A percentile compares a stretch with the other conserved stretches of the same genome.
Conservation (phyloP, 1,139 yeast genomes). For the Wickerhamomyces sp. region DNA sequence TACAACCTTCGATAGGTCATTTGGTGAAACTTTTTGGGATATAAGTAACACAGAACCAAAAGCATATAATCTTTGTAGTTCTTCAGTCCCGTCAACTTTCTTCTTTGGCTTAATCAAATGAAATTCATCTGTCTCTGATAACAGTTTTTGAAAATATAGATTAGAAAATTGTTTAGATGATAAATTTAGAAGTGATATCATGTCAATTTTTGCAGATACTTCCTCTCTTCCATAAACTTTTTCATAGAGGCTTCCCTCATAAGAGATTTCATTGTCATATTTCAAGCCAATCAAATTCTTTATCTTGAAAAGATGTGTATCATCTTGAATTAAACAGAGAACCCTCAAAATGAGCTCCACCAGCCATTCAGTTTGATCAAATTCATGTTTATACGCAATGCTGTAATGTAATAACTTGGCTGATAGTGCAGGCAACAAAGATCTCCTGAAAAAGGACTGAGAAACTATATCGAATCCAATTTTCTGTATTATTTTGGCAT, state of each 20-base stretch:
- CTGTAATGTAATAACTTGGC: slow-evolving; percentile 40
- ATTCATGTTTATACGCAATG: slow-evolving; percentile 25
- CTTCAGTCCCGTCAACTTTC: slow-evolving; percentile 65
- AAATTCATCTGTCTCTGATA: slow-evolving; percentile 32
- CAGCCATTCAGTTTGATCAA: slow-evolving; percentile 49
- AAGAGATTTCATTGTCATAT: slow-evolving; percentile 21
- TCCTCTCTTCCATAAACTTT: slow-evolving; percentile 60
- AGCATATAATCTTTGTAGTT: slow-evolving; percentile 55
- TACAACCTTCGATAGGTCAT: slow-evolving; percentile 21
- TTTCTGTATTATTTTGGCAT: slow-evolving; percentile 28
- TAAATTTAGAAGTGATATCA: slow-evolving; percentile 44
- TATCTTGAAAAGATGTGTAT: slow-evolving; percentile 52
- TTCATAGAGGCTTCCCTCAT: slow-evolving; percentile 37
- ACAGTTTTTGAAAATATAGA: slow-evolving; percentile 37
- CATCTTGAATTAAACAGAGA: slow-evolving; percentile 49
- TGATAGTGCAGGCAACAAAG: slow-evolving; percentile 60
- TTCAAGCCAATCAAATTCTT: slow-evolving; percentile 53
- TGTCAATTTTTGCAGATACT: slow-evolving; percentile 45
- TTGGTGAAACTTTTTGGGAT: slow-evolving; percentile 23
- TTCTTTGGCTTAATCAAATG: slow-evolving; percentile 46
- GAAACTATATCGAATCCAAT: slow-evolving; percentile 44
- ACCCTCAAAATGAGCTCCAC: slow-evolving; percentile 45
- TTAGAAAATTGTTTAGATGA: slow-evolving; percentile 33
- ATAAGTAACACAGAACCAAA: slow-evolving; percentile 47
- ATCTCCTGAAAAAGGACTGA: slow-evolving; percentile 60